Evolutionary conservation across 163 green algal species (phyloP).

Genomic region (Coccomyxa subellipsoidea): DNA sequence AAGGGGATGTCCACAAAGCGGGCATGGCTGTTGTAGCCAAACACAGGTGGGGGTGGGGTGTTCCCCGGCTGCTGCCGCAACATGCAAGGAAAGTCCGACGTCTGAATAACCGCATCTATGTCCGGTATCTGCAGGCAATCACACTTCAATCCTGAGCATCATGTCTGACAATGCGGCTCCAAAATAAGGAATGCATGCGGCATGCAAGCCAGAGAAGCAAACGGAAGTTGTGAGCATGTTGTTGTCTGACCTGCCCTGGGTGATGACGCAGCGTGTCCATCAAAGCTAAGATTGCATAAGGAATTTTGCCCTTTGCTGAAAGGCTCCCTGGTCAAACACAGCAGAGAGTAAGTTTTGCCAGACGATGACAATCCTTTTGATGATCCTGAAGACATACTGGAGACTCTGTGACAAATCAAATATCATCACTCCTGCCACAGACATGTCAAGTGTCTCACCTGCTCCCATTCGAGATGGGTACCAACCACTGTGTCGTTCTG

Average conservation of each 20-base stretch:
- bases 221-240: not conserved
- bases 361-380: too few species aligned
- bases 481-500: slow-evolving; percentile 39
- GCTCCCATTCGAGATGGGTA: slow-evolving; percentile 38
- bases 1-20: slow-evolving; percentile 35
- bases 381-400: too few species aligned
- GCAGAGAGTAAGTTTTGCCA: too few species aligned
- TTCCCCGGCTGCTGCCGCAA: not conserved
- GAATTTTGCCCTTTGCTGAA: slow-evolving; percentile 43
- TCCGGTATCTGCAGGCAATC: slow-evolving; percentile 38
- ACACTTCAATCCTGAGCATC: not conserved
- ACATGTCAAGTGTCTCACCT: slow-evolving; percentile 12
- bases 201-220: too few species aligned
- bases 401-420: too few species aligned
- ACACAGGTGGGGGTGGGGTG: slow-evolving; percentile 23
- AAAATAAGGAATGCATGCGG: not conserved
- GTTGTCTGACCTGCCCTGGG: slow-evolving; percentile 31
- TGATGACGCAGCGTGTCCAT: slow-evolving; percentile 41
- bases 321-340: slow-evolving; percentile 12
- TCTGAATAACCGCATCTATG: slow-evolving; percentile 42
- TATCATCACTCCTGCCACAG: too few species aligned
- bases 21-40: slow-evolving; percentile 36
- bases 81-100: slow-evolving; percentile 46
- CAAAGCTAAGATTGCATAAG: slow-evolving; percentile 38
- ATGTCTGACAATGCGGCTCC: not conserved